Evolutionary conservation across 2,329 filamentous ascomycete species (phyloP).

Genomic region (Trichophaea hybrida): DNA sequence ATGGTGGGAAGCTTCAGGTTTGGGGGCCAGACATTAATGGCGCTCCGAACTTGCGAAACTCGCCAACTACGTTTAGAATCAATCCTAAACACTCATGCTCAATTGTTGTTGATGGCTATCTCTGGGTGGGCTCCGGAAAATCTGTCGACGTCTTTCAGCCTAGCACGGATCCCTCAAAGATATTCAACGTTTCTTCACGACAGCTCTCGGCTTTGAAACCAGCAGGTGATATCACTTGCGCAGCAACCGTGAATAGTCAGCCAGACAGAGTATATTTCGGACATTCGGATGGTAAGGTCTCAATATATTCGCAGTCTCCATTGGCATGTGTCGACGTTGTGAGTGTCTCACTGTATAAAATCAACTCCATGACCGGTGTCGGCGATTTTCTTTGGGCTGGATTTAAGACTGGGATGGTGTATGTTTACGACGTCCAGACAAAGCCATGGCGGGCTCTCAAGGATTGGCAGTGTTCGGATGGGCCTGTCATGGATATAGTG

Average conservation of each 20-base stretch:
- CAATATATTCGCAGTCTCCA: slow-evolving; percentile 61
- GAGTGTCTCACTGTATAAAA: slow-evolving; percentile 86
- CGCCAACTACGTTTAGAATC: slow-evolving; percentile 62
- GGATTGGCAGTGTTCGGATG: slow-evolving; percentile 84
- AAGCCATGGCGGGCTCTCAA: slow-evolving; percentile 86
- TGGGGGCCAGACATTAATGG: slow-evolving; percentile 66
- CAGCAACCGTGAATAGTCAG: slow-evolving; percentile 57
- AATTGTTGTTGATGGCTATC: slow-evolving; percentile 64
- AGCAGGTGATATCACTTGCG: slow-evolving; percentile 76
- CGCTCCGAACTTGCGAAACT: slow-evolving; percentile 57
- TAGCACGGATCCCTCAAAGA: slow-evolving; percentile 48
- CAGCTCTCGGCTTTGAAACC: slow-evolving; percentile 52
- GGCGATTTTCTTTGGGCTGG: slow-evolving; percentile 80
- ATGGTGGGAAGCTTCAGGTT: slow-evolving; percentile 69
- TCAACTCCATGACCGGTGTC: slow-evolving; percentile 70
- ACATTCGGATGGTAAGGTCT: slow-evolving; percentile 85
- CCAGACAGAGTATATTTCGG: slow-evolving; percentile 76
- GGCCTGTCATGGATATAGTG: slow-evolving; percentile 62
- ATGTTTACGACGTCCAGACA: slow-evolving; percentile 71
- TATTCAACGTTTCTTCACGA: slow-evolving; percentile 60
- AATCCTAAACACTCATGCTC: slow-evolving; percentile 76
- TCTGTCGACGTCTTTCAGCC: slow-evolving; percentile 75
- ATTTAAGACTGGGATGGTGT: slow-evolving; percentile 86
- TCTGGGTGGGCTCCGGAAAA: slow-evolving; percentile 82
- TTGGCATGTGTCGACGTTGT: slow-evolving; percentile 65